Conservation (phyloP, 768 basidiomycete genomes). For the Podaxis sp. region DNA sequence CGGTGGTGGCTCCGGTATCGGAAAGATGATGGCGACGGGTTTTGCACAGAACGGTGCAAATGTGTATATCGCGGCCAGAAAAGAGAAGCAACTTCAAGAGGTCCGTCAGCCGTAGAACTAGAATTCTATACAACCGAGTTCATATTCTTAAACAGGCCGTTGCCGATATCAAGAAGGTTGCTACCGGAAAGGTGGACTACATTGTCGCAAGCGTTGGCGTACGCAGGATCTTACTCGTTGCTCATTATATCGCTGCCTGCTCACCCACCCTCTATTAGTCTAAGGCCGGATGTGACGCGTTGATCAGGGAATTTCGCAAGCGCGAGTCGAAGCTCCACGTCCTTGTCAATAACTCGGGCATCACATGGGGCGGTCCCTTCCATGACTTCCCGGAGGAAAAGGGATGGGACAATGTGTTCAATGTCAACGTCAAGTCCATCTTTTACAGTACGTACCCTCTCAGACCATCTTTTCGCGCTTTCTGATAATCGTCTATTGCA, state of each 20-base stretch:
- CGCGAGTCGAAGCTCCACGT: slow-evolving; percentile 74
- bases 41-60: slow-evolving; percentile 83
- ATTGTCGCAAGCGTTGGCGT: slow-evolving; percentile 73
- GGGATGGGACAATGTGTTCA: slow-evolving; percentile 83
- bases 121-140: slow-evolving; percentile 1
- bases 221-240: slow-evolving; percentile 23
- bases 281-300: slow-evolving; percentile 74
- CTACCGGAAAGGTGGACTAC: slow-evolving; percentile 63
- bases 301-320: slow-evolving; percentile 63
- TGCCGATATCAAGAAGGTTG: slow-evolving; percentile 55
- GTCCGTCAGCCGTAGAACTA: slow-evolving; percentile 29
- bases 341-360: slow-evolving; percentile 81
- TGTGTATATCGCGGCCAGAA: slow-evolving; percentile 87
- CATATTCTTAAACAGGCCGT: slow-evolving; percentile 31
- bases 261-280: slow-evolving; percentile 33
- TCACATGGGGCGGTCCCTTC: slow-evolving; percentile 72
- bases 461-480: slow-evolving; percentile 3
- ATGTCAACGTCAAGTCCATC: slow-evolving; percentile 80
- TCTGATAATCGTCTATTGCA: slow-evolving; percentile 16
- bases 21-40: slow-evolving; percentile 78
- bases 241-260: neutral
- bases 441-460: slow-evolving; percentile 60
- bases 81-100: slow-evolving; percentile 73
- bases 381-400: slow-evolving; percentile 71
- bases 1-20: slow-evolving; percentile 81